These are phyloP conservation scores for Fusarium agapanthi DNA, from an alignment of 2,329 filamentous ascomycete genomes.

Conservation along the genomic window DNA sequence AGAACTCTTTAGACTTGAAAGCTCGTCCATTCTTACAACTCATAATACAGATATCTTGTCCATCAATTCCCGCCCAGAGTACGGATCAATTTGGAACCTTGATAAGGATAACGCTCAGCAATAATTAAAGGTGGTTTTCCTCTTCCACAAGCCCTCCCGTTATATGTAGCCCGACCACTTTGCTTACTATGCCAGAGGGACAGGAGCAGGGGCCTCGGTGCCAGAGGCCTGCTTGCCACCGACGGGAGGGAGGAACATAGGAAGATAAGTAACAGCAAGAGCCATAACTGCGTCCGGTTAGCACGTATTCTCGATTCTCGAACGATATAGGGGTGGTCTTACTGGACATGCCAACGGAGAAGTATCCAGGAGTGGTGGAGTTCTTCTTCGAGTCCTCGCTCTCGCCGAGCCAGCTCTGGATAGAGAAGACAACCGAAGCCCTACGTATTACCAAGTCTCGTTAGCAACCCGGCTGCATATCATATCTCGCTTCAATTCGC, in stretches of 20 bases:
- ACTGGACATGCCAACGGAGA: conserved; percentile 83
- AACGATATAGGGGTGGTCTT: conserved; percentile 48
- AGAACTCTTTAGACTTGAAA: background rate
- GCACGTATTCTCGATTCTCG: background rate
- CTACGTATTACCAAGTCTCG: conserved; percentile 51
- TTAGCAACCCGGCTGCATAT: conserved; percentile 5
- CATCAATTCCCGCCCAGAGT: background rate
- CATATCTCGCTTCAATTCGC: background rate
- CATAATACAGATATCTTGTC: background rate
- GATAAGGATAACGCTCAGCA: conserved; percentile 16
- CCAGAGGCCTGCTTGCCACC: conserved; percentile 43
- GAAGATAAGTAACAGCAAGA: conserved; percentile 61
- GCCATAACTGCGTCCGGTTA: conserved; percentile 62
- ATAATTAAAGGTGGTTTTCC: background rate
- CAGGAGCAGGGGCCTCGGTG: conserved; percentile 44
- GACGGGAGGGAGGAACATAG: conserved; percentile 58
- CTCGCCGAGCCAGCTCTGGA: conserved; percentile 82
- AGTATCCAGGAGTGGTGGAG: conserved; percentile 71
- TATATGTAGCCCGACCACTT: background rate
- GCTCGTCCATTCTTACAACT: conserved; percentile 5
- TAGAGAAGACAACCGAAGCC: conserved; percentile 76
- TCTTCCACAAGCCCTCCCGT: background rate
- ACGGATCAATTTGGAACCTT: background rate
- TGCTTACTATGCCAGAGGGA: conserved; percentile 23
- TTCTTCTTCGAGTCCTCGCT: conserved; percentile 72